phyloP scores from a whole-genome alignment of 345 rosid species.

The Melaleuca alternifolia region DNA sequence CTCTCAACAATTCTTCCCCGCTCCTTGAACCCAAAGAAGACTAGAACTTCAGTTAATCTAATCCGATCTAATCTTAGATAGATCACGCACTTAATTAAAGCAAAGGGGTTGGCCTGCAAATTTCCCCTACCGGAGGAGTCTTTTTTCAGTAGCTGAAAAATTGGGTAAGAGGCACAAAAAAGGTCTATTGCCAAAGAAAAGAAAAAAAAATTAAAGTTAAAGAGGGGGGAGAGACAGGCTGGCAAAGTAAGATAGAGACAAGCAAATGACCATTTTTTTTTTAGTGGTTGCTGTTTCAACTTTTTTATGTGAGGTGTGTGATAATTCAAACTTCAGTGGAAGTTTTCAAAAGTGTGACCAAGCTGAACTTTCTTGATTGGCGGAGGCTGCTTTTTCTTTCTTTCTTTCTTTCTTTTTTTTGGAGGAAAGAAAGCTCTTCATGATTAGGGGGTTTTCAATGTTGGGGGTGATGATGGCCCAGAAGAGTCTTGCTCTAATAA shows the following conservation, averaged over 20 bases:
- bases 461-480: neutral
- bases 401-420: too few relatives aligned
- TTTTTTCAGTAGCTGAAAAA: neutral
- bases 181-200: neutral
- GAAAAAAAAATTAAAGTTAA: neutral
- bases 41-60: neutral
- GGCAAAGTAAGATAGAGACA: neutral
- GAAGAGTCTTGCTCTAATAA: neutral
- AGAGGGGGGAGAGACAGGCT: neutral
- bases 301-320: neutral
- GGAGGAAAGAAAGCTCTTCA: neutral
- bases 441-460: neutral
- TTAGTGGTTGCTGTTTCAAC: neutral
- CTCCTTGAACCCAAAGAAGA: neutral
- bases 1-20: neutral
- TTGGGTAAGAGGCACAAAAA: neutral
- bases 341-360: neutral
- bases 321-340: neutral
- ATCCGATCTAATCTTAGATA: neutral
- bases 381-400: neutral
- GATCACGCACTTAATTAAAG: neutral
- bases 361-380: conserved; percentile 2
- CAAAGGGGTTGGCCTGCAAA: neutral
- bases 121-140: neutral
- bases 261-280: neutral